Evolutionary conservation across 208 protist genomes (phyloP).

Genomic region (Trypanosoma lewisi): DNA sequence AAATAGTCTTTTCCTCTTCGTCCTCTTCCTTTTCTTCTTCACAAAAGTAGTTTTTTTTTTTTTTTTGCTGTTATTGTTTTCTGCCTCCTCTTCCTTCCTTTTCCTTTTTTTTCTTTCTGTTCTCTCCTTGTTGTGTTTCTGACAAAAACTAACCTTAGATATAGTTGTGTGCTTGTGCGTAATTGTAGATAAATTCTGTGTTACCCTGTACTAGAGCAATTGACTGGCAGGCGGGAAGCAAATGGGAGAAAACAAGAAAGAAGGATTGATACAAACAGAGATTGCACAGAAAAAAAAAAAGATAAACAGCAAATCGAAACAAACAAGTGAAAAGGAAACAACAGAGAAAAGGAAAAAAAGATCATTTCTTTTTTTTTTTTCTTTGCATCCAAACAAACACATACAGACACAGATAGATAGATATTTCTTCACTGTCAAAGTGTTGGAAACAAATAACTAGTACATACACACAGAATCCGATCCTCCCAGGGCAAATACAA

Average conservation of each 20-base stretch:
- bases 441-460: too few relatives aligned
- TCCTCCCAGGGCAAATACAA: too few relatives aligned
- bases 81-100: not conserved
- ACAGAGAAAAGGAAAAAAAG: conserved; percentile 13
- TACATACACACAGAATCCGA: too few relatives aligned
- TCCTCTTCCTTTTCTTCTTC: too few relatives aligned
- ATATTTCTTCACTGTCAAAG: too few relatives aligned
- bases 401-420: too few relatives aligned
- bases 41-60: too few relatives aligned
- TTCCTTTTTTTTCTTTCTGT: conserved; percentile 3
- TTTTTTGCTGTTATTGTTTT: too few relatives aligned
- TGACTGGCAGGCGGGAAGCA: not conserved
- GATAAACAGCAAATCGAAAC: conserved; percentile 9
- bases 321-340: conserved; percentile 1
- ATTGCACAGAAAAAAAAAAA: conserved; percentile 11
- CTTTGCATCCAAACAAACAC: too few relatives aligned
- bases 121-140: not conserved
- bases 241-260: conserved; percentile 9
- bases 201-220: not conserved
- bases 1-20: too few relatives aligned
- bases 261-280: not conserved
- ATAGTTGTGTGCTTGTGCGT: not conserved
- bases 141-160: not conserved
- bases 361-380: not conserved
- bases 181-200: not conserved